These are phyloP conservation scores for Waitea zeae DNA, from an alignment of 1,284 basidiomycete species.

Conservation along the genomic window DNA sequence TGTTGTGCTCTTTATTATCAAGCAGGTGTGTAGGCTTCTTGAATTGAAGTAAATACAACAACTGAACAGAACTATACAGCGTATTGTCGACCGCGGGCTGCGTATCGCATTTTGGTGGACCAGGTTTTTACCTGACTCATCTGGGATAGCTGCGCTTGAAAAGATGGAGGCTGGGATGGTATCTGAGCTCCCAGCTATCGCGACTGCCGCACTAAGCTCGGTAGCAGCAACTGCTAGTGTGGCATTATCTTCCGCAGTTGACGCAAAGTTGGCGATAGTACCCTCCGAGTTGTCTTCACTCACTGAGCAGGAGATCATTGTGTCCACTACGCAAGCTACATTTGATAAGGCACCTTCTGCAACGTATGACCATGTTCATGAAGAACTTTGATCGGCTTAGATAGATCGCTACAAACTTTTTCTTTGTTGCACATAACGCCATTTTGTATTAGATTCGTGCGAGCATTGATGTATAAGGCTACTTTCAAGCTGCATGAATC, in stretches of 20 bases:
- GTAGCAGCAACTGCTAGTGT: not conserved
- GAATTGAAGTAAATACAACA: not conserved
- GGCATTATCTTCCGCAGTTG: not conserved
- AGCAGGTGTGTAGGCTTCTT: slow-evolving; percentile 28
- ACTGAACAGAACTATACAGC: slow-evolving; percentile 8
- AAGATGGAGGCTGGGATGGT: not conserved
- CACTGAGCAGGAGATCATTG: no score
- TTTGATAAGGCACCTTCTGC: no score
- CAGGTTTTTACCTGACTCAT: slow-evolving; percentile 34
- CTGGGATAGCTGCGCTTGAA: not conserved
- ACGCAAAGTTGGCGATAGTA: not conserved
- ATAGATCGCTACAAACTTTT: no score
- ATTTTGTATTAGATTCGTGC: no score
- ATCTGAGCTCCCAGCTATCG: not conserved
- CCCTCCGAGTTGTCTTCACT: not conserved
- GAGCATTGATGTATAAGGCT: no score
- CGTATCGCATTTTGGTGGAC: slow-evolving; percentile 70
- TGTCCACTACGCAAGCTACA: no score
- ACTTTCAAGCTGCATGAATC: no score
- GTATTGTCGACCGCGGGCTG: slow-evolving; percentile 59
- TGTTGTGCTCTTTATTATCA: slow-evolving; percentile 74
- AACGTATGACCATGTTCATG: no score
- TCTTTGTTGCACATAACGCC: no score
- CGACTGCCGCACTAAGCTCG: not conserved
- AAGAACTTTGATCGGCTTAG: no score